Conservation (phyloP, 768 basidiomycete species). For the Lentinula raphanica region DNA sequence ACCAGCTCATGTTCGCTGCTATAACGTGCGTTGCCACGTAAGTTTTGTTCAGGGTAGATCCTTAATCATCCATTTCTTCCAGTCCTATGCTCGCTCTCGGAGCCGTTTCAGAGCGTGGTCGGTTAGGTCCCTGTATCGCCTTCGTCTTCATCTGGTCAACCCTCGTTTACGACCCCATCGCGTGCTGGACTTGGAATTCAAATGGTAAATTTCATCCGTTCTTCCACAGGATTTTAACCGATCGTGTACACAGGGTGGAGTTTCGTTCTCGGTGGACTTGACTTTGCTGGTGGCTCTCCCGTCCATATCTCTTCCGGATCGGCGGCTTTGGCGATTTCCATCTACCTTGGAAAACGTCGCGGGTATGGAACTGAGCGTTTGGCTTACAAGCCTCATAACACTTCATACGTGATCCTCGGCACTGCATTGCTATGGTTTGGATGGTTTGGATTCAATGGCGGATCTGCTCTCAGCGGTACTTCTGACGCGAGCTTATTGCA, state of each 20-base stretch:
- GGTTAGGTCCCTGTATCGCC: constrained; percentile 79
- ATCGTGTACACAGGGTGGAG: constrained; percentile 47
- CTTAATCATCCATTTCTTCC: constrained; percentile 3
- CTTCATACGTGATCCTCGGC: constrained; percentile 88
- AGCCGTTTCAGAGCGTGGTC: constrained; percentile 85
- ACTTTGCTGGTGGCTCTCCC: constrained; percentile 94
- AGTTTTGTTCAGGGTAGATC: constrained; percentile 17
- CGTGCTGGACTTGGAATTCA: constrained; percentile 94
- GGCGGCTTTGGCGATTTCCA: constrained; percentile 84
- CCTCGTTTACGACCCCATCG: constrained; percentile 89
- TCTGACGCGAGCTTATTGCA: not conserved
- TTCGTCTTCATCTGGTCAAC: constrained; percentile 91
- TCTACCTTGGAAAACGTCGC: constrained; percentile 86
- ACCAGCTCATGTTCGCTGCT: constrained; percentile 87
- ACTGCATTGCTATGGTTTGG: constrained; percentile 93
- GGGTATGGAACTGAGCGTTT: constrained; percentile 90
- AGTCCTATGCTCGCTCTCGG: constrained; percentile 88
- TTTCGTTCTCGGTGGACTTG: constrained; percentile 72
- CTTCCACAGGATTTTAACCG: constrained; percentile 23
- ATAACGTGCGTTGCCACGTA: constrained; percentile 55
- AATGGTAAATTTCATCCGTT: constrained; percentile 41
- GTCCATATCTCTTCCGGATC: constrained; percentile 95
- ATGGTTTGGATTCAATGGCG: constrained; percentile 96
- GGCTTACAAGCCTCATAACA: constrained; percentile 92
- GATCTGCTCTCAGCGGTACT: constrained; percentile 68